A percentile compares a stretch with the other conserved stretches of the same genome.
Conservation (phyloP, 345 rosid genomes). For the Eucalyptus camaldulensis region DNA sequence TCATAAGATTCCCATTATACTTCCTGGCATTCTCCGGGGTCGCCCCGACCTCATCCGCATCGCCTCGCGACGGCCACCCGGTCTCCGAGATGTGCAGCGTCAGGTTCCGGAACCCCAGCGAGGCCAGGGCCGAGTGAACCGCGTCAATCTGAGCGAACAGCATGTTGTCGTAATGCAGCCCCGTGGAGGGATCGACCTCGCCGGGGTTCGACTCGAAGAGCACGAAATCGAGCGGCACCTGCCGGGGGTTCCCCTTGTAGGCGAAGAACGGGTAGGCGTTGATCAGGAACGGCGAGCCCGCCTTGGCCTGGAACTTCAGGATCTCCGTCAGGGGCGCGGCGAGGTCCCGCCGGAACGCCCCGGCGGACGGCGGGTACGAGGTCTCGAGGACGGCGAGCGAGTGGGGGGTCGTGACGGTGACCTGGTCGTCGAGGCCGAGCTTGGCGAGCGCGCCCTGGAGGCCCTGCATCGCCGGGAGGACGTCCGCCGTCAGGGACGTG, state of each 20-base stretch:
- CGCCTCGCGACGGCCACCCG: slow-evolving; percentile 99
- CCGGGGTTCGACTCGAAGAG: slow-evolving; percentile 72
- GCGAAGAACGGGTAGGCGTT: slow-evolving; percentile 97
- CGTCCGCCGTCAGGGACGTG: slow-evolving; percentile 30
- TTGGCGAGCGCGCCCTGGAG: slow-evolving; percentile 57
- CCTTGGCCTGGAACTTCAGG: slow-evolving; percentile 51
- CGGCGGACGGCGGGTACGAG: slow-evolving; percentile 89
- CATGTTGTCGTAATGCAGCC: slow-evolving; percentile 85
- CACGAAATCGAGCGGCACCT: slow-evolving; percentile 63
- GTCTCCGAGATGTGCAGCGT: slow-evolving; percentile 79
- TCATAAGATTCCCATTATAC: slow-evolving; percentile 76
- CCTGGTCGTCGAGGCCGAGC: slow-evolving; percentile 51
- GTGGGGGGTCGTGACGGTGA: slow-evolving; percentile 73
- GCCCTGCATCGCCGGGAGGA: slow-evolving; percentile 80
- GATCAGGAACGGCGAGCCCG: slow-evolving; percentile 68
- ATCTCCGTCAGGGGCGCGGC: slow-evolving; percentile 29
- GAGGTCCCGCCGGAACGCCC: slow-evolving; percentile 61
- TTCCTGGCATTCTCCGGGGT: slow-evolving; percentile 71
- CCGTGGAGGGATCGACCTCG: slow-evolving; percentile 47
- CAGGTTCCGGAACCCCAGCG: slow-evolving; percentile 52
- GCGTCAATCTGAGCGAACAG: slow-evolving; percentile 88
- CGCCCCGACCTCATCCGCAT: slow-evolving; percentile 73
- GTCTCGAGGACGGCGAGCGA: slow-evolving; percentile 54
- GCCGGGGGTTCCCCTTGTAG: slow-evolving; percentile 70
- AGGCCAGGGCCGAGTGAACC: slow-evolving; percentile 55